A percentile compares a stretch with the other conserved stretches of the same genome.
These are phyloP conservation scores for Curvularia verruculosa DNA, from an alignment of 2,329 filamentous ascomycete genomes.

Conservation along the genomic window DNA sequence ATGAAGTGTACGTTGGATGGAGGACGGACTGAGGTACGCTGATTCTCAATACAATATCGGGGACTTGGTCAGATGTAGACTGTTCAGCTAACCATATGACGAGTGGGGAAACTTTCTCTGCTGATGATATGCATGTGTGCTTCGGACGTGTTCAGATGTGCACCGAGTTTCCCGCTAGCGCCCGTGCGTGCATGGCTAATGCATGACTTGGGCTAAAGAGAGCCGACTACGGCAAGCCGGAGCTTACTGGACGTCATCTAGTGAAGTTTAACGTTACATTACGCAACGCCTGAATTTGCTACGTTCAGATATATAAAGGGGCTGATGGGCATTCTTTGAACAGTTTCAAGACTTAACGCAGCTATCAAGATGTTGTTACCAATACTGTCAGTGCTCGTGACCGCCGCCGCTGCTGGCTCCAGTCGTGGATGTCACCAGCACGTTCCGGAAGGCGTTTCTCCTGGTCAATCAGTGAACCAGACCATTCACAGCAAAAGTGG, in stretches of 20 bases:
- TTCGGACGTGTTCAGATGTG: not conserved
- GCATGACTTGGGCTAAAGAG: not conserved
- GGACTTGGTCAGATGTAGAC: not conserved
- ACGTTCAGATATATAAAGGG: not conserved
- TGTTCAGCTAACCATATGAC: not conserved
- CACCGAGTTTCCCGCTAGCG: not conserved
- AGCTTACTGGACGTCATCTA: not conserved
- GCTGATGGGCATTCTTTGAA: no score
- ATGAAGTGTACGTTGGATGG: constrained; percentile 59
- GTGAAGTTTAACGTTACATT: not conserved
- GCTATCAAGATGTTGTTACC: not conserved
- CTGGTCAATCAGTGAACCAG: constrained; percentile 31
- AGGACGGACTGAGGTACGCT: constrained; percentile 43
- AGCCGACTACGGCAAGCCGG: not conserved
- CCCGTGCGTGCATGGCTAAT: not conserved
- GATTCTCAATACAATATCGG: not conserved
- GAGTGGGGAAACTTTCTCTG: not conserved
- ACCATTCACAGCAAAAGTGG: constrained; percentile 40
- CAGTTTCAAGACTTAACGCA: no score
- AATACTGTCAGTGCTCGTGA: not conserved
- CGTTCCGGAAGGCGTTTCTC: constrained; percentile 27
- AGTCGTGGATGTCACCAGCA: constrained; percentile 21
- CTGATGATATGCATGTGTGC: not conserved
- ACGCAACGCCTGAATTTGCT: not conserved
- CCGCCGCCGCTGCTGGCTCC: not conserved